Evolutionary conservation across 257 asterid species (phyloP).

Genomic region (Cinchona pubescens): DNA sequence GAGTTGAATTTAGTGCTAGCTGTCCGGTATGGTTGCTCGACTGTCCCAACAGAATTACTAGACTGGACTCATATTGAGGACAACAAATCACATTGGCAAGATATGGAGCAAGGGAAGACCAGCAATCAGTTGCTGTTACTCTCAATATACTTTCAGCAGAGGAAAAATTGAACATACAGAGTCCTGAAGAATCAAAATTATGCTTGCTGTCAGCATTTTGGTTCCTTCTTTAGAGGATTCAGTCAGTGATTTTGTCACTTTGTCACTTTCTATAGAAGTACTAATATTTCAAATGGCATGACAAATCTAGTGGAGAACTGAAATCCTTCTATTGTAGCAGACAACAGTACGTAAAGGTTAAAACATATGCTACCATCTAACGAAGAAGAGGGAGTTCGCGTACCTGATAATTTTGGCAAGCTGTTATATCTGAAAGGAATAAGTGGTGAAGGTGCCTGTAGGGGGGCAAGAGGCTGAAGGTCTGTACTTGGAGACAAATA

Average conservation of each 20-base stretch:
- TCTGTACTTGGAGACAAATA: constrained; percentile 21
- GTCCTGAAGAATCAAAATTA: constrained; percentile 23
- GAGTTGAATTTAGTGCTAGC: constrained; percentile 21
- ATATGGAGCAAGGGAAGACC: constrained; percentile 38
- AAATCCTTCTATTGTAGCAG: background rate
- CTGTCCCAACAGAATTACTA: constrained; percentile 33
- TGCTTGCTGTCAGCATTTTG: background rate
- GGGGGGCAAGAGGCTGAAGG: constrained; percentile 11
- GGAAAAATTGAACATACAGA: constrained; percentile 28
- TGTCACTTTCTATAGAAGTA: too few species aligned
- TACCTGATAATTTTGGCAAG: constrained; percentile 38
- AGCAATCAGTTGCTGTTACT: constrained; percentile 33
- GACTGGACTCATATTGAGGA: constrained; percentile 34
- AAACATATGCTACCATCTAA: background rate
- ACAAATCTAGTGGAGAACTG: background rate
- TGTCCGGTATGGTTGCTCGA: constrained; percentile 17
- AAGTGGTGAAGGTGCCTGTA: constrained; percentile 30
- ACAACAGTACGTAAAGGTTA: too few species aligned
- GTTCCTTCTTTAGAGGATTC: too few species aligned
- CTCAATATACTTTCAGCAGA: constrained; percentile 23
- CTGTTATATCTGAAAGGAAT: constrained; percentile 27
- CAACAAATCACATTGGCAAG: constrained; percentile 34
- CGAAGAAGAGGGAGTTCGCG: background rate
- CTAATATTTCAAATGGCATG: background rate
- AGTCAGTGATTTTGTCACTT: too few species aligned